Conservation (phyloP, 2,329 filamentous ascomycete species). For the Ploettnerulaceae sp. region DNA sequence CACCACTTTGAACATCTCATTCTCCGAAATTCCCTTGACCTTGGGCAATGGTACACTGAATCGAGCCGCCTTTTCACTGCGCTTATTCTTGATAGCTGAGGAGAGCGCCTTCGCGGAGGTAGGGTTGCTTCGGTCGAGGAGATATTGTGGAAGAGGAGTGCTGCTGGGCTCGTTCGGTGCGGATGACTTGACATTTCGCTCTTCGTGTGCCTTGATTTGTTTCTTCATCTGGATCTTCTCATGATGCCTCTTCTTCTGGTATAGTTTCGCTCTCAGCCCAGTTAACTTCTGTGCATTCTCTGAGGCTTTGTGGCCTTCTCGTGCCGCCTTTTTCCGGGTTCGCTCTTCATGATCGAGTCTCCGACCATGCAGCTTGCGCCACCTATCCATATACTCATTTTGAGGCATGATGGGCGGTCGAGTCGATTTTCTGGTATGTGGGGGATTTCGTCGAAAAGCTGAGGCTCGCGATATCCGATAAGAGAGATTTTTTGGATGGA, state of each 20-base stretch:
- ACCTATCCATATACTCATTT: conserved; percentile 78
- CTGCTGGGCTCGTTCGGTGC: conserved; percentile 67
- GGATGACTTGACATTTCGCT: conserved; percentile 77
- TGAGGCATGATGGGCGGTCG: conserved; percentile 51
- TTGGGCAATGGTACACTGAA: conserved; percentile 91
- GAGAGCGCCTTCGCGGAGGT: conserved; percentile 64
- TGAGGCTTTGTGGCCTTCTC: conserved; percentile 83
- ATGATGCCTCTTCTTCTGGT: conserved; percentile 87
- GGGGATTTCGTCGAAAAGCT: neutral
- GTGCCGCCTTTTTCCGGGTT: conserved; percentile 76
- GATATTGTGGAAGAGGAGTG: conserved; percentile 83
- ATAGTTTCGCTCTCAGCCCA: conserved; percentile 86
- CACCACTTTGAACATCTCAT: conserved; percentile 97
- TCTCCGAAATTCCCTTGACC: conserved; percentile 87
- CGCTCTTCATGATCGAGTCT: conserved; percentile 61
- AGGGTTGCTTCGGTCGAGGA: conserved; percentile 72
- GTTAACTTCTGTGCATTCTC: conserved; percentile 90
- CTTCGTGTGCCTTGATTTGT: conserved; percentile 89
- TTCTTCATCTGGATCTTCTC: conserved; percentile 99
- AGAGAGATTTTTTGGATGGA: conserved; percentile 9
- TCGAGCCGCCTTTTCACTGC: conserved; percentile 87
- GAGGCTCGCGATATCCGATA: conserved; percentile 14
- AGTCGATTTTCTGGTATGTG: neutral
- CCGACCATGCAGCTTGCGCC: conserved; percentile 59
- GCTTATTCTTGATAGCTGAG: conserved; percentile 87